These are phyloP conservation scores for Sclerotinia minor DNA, from an alignment of 2,329 filamentous ascomycete genomes.

Conservation along the genomic window DNA sequence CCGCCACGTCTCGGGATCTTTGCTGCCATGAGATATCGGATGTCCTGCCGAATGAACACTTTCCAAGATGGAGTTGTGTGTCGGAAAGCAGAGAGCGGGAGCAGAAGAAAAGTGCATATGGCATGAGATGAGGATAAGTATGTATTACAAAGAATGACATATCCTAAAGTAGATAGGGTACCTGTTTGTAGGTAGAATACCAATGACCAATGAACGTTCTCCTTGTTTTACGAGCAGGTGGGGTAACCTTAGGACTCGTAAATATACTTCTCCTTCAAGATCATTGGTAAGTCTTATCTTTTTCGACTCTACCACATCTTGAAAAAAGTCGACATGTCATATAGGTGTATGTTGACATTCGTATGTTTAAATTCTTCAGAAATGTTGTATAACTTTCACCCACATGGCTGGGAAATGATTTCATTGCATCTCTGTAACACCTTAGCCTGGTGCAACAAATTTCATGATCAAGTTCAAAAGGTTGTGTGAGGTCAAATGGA, in stretches of 20 bases:
- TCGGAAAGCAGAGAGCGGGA: no score
- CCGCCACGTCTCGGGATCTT: slow-evolving; percentile 2
- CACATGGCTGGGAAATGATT: slow-evolving; percentile 6
- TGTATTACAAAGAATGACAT: slow-evolving; percentile 6
- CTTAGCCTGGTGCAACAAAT: background rate
- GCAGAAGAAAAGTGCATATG: slow-evolving; percentile 4
- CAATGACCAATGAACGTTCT: background rate
- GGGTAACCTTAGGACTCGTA: background rate
- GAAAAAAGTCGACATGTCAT: no score
- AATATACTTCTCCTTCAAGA: background rate
- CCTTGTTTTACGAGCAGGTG: background rate
- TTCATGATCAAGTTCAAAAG: background rate
- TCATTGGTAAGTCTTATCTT: background rate
- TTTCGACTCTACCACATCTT: background rate
- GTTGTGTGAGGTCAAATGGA: slow-evolving; percentile 7
- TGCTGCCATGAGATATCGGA: background rate
- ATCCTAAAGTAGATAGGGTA: background rate
- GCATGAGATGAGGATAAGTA: background rate
- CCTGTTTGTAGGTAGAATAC: background rate
- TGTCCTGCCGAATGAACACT: background rate
- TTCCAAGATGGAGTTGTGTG: background rate
- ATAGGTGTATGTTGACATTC: background rate
- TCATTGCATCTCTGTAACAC: background rate
- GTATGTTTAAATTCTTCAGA: background rate
- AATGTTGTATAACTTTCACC: background rate